Evolutionary conservation across 2,329 filamentous ascomycete genomes (phyloP).

Genomic region (Chlorencoelia australis): DNA sequence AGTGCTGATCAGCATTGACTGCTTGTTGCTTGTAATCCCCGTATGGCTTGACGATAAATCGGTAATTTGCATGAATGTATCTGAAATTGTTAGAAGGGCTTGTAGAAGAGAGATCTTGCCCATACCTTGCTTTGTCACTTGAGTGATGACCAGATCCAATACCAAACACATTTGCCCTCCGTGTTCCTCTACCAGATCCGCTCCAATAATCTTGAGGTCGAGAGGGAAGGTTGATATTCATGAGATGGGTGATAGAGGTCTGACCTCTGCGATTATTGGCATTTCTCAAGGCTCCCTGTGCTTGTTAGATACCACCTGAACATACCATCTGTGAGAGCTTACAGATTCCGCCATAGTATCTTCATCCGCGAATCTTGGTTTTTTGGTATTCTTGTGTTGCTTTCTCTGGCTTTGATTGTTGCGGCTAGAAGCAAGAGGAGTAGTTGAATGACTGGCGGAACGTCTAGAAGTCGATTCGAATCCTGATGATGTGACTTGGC

Average conservation of each 20-base stretch:
- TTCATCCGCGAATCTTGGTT: slow-evolving; percentile 66
- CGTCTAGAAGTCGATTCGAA: slow-evolving; percentile 24
- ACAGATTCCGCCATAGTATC: slow-evolving; percentile 78
- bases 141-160: slow-evolving; percentile 83
- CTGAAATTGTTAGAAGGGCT: slow-evolving; percentile 30
- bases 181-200: slow-evolving; percentile 38
- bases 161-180: slow-evolving; percentile 69
- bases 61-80: slow-evolving; percentile 93
- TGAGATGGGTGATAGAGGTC: slow-evolving; percentile 91
- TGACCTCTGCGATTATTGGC: slow-evolving; percentile 73
- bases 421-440: slow-evolving; percentile 41
- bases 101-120: not conserved
- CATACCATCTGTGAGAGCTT: too few species aligned
- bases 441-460: slow-evolving; percentile 14
- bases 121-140: slow-evolving; percentile 77
- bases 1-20: slow-evolving; percentile 73
- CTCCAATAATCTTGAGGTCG: slow-evolving; percentile 50
- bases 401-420: slow-evolving; percentile 69
- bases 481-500: slow-evolving; percentile 18
- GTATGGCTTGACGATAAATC: slow-evolving; percentile 83
- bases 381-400: slow-evolving; percentile 75
- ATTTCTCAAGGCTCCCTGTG: slow-evolving; percentile 42
- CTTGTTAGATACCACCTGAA: too few species aligned
- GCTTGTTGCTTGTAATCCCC: slow-evolving; percentile 73
- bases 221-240: slow-evolving; percentile 79